A percentile compares a stretch with the other conserved stretches of the same genome.
Evolutionary conservation across 768 basidiomycete species (phyloP).

Genomic region (Leccinum incarnatum): DNA sequence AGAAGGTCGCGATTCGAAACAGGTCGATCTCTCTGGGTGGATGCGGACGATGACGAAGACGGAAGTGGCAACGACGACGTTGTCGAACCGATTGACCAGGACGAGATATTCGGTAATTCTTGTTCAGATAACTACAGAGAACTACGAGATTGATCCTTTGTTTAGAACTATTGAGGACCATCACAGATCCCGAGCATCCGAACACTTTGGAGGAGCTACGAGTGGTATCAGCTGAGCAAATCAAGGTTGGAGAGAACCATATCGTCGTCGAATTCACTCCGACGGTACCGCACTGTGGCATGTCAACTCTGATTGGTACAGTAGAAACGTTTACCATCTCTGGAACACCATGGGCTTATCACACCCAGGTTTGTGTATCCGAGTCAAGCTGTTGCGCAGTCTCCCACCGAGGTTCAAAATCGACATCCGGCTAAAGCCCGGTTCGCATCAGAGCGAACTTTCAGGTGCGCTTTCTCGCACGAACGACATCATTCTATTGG

Average conservation of each 20-base stretch:
- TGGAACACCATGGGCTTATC: not conserved
- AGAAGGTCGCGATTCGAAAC: constrained; percentile 41
- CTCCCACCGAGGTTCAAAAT: constrained; percentile 93
- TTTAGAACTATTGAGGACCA: constrained; percentile 85
- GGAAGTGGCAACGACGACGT: constrained; percentile 35
- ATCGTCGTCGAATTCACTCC: constrained; percentile 93
- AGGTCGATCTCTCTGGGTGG: constrained; percentile 61
- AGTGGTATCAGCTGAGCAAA: constrained; percentile 90
- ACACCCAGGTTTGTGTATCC: constrained; percentile 78
- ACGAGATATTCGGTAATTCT: constrained; percentile 84
- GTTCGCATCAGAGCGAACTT: constrained; percentile 93
- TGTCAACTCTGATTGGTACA: constrained; percentile 92
- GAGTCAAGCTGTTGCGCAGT: constrained; percentile 85
- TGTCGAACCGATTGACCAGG: constrained; percentile 75
- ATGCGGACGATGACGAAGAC: constrained; percentile 42
- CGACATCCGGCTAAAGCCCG: constrained; percentile 89
- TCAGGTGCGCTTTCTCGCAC: constrained; percentile 53
- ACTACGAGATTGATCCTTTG: not conserved
- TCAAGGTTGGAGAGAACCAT: constrained; percentile 58
- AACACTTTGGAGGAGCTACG: constrained; percentile 91
- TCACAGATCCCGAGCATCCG: constrained; percentile 95
- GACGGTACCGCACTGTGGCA: constrained; percentile 95
- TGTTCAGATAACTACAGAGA: not conserved
- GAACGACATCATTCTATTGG: not conserved
- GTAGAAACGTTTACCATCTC: not conserved